Conservation (phyloP, 129 eudicot genomes). For the Oenanthe sinensis region DNA sequence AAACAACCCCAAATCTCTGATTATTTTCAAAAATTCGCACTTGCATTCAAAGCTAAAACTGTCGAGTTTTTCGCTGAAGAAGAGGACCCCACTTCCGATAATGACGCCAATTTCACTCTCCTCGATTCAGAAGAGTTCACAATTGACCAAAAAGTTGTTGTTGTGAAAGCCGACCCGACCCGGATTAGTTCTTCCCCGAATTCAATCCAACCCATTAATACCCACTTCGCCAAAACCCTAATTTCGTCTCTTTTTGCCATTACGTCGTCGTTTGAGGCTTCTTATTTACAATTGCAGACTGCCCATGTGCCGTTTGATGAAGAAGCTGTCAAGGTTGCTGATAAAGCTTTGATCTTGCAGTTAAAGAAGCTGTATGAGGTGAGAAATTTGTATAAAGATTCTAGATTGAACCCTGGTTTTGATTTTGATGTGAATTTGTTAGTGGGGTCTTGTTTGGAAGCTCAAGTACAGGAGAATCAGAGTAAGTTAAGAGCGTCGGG, state of each 20-base stretch:
- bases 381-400: slow-evolving; percentile 51
- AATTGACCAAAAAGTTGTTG: slow-evolving; percentile 78
- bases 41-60: slow-evolving; percentile 83
- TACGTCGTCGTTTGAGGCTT: slow-evolving; percentile 82
- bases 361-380: slow-evolving; percentile 63
- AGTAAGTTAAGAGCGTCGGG: slow-evolving; percentile 69
- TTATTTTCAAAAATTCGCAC: slow-evolving; percentile 83
- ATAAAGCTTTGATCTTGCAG: slow-evolving; percentile 56
- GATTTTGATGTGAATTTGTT: slow-evolving; percentile 27
- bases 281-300: slow-evolving; percentile 77
- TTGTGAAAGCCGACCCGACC: slow-evolving; percentile 62
- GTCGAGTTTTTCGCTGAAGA: slow-evolving; percentile 83
- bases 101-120: slow-evolving; percentile 35
- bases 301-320: slow-evolving; percentile 80
- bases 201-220: slow-evolving; percentile 23
- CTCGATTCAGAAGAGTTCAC: slow-evolving; percentile 72
- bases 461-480: slow-evolving; percentile 96
- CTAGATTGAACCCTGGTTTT: slow-evolving; percentile 34
- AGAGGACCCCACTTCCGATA: slow-evolving; percentile 22
- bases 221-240: slow-evolving; percentile 45
- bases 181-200: slow-evolving; percentile 9
- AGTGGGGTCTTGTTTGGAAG: slow-evolving; percentile 64
- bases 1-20: slow-evolving; percentile 85
- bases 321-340: slow-evolving; percentile 44
- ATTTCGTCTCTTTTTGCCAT: slow-evolving; percentile 67